These are phyloP conservation scores for Phaeophleospora eucalypticola DNA, from an alignment of 2,329 filamentous ascomycete genomes.

Conservation along the genomic window DNA sequence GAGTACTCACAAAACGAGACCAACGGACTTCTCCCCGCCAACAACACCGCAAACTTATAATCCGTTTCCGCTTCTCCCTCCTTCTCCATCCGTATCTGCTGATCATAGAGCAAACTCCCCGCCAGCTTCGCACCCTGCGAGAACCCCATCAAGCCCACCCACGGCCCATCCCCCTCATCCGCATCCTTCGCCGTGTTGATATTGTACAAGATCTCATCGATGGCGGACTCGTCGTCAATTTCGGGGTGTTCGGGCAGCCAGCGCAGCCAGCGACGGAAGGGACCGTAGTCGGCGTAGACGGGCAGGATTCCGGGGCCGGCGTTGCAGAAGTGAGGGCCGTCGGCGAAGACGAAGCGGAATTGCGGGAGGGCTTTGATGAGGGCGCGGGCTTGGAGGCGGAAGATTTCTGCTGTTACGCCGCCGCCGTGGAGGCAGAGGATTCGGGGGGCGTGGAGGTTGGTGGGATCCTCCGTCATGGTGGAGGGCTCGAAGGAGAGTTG, in stretches of 20 bases:
- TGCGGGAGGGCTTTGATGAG: constrained; percentile 49
- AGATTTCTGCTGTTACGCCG: constrained; percentile 67
- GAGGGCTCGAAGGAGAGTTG: neutral
- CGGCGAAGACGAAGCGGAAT: constrained; percentile 69
- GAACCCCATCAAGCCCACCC: constrained; percentile 50
- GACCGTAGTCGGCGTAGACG: constrained; percentile 63
- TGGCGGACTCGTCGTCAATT: constrained; percentile 48
- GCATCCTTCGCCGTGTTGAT: constrained; percentile 44
- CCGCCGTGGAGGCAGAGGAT: constrained; percentile 80
- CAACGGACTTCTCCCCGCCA: constrained; percentile 60
- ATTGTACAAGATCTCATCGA: constrained; percentile 45
- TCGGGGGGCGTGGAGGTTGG: constrained; percentile 47
- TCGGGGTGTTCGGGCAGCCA: constrained; percentile 57
- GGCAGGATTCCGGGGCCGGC: constrained; percentile 59
- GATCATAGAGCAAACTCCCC: constrained; percentile 48
- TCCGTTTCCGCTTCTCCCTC: constrained; percentile 34
- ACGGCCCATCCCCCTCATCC: constrained; percentile 43
- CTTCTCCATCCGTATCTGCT: constrained; percentile 54
- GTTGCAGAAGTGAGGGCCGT: constrained; percentile 62
- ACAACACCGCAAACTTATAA: constrained; percentile 59
- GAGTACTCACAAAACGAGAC: constrained; percentile 48
- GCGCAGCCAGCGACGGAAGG: constrained; percentile 62
- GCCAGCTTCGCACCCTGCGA: constrained; percentile 48
- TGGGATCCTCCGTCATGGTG: neutral
- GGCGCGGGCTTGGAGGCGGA: constrained; percentile 62